These are phyloP conservation scores for Pulveroboletus ravenelii DNA, from an alignment of 768 basidiomycete genomes.

Conservation along the genomic window DNA sequence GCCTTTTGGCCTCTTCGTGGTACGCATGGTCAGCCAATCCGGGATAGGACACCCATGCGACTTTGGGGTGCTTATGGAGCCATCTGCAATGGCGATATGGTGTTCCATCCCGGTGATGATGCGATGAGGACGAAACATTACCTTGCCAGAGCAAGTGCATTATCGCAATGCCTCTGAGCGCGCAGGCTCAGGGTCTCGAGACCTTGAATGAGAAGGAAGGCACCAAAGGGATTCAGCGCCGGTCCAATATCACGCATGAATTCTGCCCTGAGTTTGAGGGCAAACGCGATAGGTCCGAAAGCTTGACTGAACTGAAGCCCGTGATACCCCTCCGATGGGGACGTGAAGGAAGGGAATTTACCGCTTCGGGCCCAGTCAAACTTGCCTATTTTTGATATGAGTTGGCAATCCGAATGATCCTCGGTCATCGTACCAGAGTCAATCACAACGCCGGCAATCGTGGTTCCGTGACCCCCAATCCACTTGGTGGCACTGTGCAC, in stretches of 20 bases:
- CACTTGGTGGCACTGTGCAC: constrained; percentile 82
- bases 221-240: constrained; percentile 62
- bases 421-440: constrained; percentile 47
- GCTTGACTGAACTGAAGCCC: constrained; percentile 62
- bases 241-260: constrained; percentile 66
- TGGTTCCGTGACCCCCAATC: constrained; percentile 80
- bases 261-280: constrained; percentile 59
- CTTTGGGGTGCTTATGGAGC: constrained; percentile 10
- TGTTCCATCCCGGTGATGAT: background rate
- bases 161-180: constrained; percentile 65
- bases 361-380: constrained; percentile 71
- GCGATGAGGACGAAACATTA: constrained; percentile 9
- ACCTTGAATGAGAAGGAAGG: constrained; percentile 74
- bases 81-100: constrained; percentile 1
- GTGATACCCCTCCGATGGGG: constrained; percentile 73
- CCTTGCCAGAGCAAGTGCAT: constrained; percentile 64
- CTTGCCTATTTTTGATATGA: constrained; percentile 21
- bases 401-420: background rate
- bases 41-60: constrained; percentile 16
- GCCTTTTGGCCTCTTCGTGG: constrained; percentile 7
- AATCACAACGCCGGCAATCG: constrained; percentile 71
- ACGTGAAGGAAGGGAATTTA: constrained; percentile 70
- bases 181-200: constrained; percentile 73
- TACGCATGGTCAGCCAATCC: constrained; percentile 10
- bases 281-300: constrained; percentile 62